Conservation (phyloP, 345 rosid species). For the Pistacia atlantica region DNA sequence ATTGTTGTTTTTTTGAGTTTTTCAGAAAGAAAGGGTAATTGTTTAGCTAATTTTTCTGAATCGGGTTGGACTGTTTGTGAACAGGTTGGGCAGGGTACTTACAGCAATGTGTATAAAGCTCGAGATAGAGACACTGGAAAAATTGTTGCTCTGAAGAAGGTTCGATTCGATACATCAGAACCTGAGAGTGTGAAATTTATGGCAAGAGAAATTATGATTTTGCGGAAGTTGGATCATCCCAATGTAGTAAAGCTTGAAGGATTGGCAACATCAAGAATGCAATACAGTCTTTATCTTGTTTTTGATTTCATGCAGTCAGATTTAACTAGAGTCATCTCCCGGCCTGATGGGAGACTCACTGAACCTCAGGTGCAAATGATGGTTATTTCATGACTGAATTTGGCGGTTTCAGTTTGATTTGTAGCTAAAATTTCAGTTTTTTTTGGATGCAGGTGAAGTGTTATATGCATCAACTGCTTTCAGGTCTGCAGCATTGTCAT, state of each 20-base stretch:
- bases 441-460: constrained; percentile 49
- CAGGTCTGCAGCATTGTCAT: constrained; percentile 63
- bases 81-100: constrained; percentile 67
- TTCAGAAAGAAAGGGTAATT: constrained; percentile 7
- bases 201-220: constrained; percentile 68
- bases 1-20: background rate
- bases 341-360: constrained; percentile 49
- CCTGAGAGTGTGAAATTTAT: constrained; percentile 80
- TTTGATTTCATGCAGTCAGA: constrained; percentile 69
- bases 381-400: background rate
- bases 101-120: constrained; percentile 81
- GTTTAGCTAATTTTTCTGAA: background rate
- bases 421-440: constrained; percentile 8
- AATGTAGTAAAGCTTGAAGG: constrained; percentile 74
- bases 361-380: constrained; percentile 56
- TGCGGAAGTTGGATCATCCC: constrained; percentile 73
- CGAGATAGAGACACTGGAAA: constrained; percentile 65
- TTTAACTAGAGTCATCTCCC: constrained; percentile 46
- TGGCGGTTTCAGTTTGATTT: background rate
- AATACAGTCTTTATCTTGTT: constrained; percentile 68
- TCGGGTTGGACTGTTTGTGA: constrained; percentile 8
- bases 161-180: constrained; percentile 63
- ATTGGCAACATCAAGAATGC: constrained; percentile 73
- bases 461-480: constrained; percentile 64
- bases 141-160: constrained; percentile 84